Percentiles rank a stretch among this genome's conserved stretches.
Evolutionary conservation across 2,329 filamentous ascomycete species (phyloP).

Genomic region (Aspergillus fumigatiaffinis): DNA sequence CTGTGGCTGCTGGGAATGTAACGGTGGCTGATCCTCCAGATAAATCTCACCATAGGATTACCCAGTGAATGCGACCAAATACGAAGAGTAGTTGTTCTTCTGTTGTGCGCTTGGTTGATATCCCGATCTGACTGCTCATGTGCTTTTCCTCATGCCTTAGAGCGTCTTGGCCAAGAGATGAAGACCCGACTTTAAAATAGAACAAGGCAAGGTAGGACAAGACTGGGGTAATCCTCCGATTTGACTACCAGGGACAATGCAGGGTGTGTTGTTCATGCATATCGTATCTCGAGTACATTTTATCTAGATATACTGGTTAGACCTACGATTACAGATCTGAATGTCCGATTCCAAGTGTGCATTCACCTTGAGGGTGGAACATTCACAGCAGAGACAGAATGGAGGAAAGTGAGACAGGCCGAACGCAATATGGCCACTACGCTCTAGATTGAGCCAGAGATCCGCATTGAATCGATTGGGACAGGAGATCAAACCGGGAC

Average conservation of each 20-base stretch:
- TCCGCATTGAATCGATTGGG: too few relatives aligned
- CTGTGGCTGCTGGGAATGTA: background rate
- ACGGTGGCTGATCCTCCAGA: background rate
- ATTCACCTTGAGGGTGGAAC: background rate
- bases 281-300: background rate
- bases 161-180: background rate
- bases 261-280: background rate
- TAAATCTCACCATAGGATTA: background rate
- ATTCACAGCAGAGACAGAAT: background rate
- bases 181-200: background rate
- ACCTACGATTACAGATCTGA: too few relatives aligned
- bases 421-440: too few relatives aligned
- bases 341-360: background rate
- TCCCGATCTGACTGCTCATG: background rate
- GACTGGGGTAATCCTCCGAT: background rate
- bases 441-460: too few relatives aligned
- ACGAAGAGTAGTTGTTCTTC: too few relatives aligned
- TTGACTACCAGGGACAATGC: background rate
- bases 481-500: too few relatives aligned
- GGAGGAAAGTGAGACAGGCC: too few relatives aligned
- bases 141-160: too few relatives aligned
- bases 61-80: background rate
- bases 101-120: too few relatives aligned
- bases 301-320: background rate
- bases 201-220: background rate